Evolutionary conservation across 116 monocot species (phyloP), one percentile per base, ranked within the genome.

Genomic region (Trichopus zeylanicus): DNA sequence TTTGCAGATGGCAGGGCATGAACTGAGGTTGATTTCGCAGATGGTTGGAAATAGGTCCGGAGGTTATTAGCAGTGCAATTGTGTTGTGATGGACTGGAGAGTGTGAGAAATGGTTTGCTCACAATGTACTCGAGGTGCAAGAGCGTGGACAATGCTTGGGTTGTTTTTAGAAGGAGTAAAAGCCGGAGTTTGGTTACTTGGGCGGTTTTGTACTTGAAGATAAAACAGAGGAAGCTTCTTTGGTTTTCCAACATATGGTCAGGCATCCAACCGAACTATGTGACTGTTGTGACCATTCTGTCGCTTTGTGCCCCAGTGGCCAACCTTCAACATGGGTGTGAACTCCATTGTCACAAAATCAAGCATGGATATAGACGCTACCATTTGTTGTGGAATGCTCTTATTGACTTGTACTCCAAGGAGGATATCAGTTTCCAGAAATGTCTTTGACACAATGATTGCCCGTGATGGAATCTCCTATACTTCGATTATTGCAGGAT

Each of bases 41-140:
- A 70, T 87, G 69, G 67, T 48, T 5, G 12, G 4, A 10, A 48
- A 48, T 46, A 67, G 58, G 18, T 34, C 31, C 3, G 33, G 21
- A 84, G 59, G 59, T 92, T 54, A 0, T 31, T 81, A 28, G 67
- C 68, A 0, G 28, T 81, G 6, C 74, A 84, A 13, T 37, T 18
- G 18, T 53, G 4, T 24, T 70, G 27, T 48, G 75, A 81, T 51
- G 54, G 29, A 11, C 29, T 32, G 0, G 87, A 92, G 29, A 78
- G 31, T 13, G 68, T 87, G 3, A 26, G 24, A 25, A 92, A 92
- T 64, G 76, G 84, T 29, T 37, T 91, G 62, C 87, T 91, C n/a
- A 75, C 79, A 12, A 86, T 91, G 91, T 91, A 91, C 61, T 72
- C 73, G 3, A 75, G 81, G 48, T 87, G 87, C 23, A 59, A 61